Base-by-base conservation (phyloP, 495 filamentous ascomycete species). In the Cercophora newfieldiana region DNA sequence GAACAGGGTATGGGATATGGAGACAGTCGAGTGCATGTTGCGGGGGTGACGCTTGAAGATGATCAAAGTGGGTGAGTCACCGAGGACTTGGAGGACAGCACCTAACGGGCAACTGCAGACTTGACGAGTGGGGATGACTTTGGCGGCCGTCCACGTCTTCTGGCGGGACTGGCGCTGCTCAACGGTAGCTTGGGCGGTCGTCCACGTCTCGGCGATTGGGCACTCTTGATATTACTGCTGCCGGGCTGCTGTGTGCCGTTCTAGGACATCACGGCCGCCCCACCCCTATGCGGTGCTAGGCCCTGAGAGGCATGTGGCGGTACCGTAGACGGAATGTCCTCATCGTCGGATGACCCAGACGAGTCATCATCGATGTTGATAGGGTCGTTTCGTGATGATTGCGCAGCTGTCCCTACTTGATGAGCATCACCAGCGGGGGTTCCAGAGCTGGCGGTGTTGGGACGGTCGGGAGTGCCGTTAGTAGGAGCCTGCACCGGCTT, bases 291-390 rank as follows among this genome's bases (percentile, higher is more conserved):
- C 4, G 58, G 58, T 49, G 58, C 48, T 28, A 44, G 12, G 37
- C 37, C 18, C 37, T 44, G 12, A 16, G 10, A 16, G 10, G 18
- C 10, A 26, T 70, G 66, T 1, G 66, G 10, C 0, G 80, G 80
- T n/a, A 82, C 61, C 12, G 68, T 75, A 8, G 79, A 71, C 0
- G 80, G 80, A 7, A 82, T 82, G 50, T 79, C 79, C 24, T 68
- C 77, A n/a, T 80, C 78, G 21, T 80, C 73, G 14, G 75, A 75
- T 10, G 73, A 72, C 7, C 72, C 74, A 1, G 70, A 72, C 1
- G 73, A 68, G 16, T 75, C 75, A n/a, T 74, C 69, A n/a, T 74
- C 69, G 7, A 70, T 61, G 3, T 47, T 33, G 0, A 59, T 58
- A 10, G 24, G 24, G 4, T 28, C 21, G 31, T 7, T 53, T 7